Base-by-base conservation (phyloP, 306 rosid species). In the Vigna unguiculata region DNA sequence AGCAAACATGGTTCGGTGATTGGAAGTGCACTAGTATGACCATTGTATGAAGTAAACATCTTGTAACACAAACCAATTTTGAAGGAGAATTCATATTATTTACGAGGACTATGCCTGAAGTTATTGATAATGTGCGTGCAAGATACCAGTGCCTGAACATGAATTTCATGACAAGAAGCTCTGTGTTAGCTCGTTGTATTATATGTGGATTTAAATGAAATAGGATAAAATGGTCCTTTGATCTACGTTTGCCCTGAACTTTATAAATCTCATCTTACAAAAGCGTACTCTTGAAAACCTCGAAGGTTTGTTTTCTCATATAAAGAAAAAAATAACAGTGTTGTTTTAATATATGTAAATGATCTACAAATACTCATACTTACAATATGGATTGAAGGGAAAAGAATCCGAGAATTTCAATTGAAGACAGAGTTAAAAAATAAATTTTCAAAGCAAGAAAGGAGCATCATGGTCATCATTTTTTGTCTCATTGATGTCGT, bases 361-460 rank as follows among this genome's bases (percentile, higher is more conserved):
- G 82, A 59, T 67, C 79, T 57, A 82, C 69, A 72, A 72, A 45
- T 80, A 41, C 69, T 72, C 62, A 25, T 71, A 85, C 82, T 81
- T 80, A 88, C 65, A 75, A 83, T 51, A 74, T 69, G 85, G 71
- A 78, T 71, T 80, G 52, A 25, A 75, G 84, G 43, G 77, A 71
- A 79, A 77, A 78, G 82, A 89, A 82, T 73, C 11, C 59, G 87
- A 75, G 81, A 83, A 67, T 78, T 80, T 80, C 74, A 75, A 80
- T 81, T 57, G 82, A 76, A 82, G 71, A 45, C 68, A 85, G 82
- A 85, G 82, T 81, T 55, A 76, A 73, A 79, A 72, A 57, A 61
- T 17, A 70, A 69, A 80, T 40, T 21, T 32, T 69, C 38, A 64
- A 49, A 69, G 65, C 69, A 80, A 69, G 83, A 61, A 64, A 79